phyloP scores from a whole-genome alignment of 2,329 filamentous ascomycete genomes.

The Daldinia sp. region DNA sequence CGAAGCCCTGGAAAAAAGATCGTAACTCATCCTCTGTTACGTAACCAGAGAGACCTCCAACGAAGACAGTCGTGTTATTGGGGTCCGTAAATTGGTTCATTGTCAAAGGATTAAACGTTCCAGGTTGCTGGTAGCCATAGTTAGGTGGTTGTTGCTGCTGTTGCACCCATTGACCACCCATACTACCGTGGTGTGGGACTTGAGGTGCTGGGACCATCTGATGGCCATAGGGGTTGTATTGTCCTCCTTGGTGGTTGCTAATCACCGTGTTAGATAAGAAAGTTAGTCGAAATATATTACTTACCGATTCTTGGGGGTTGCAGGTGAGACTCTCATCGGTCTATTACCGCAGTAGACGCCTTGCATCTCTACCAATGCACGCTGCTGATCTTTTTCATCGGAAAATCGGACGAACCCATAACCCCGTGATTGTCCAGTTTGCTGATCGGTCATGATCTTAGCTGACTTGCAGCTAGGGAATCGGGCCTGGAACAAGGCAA shows the following conservation, averaged over 20 bases:
- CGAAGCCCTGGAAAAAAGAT: conserved; percentile 99
- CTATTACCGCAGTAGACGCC: conserved; percentile 98
- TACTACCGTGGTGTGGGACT: conserved; percentile 54
- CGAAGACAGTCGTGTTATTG: conserved; percentile 99
- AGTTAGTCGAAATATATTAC: conserved; percentile 30
- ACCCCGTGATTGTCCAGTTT: conserved; percentile 95
- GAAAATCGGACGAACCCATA: conserved; percentile 99
- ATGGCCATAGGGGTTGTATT: conserved; percentile 49
- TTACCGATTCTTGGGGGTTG: conserved; percentile 90
- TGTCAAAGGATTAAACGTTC: conserved; percentile 58
- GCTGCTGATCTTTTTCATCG: conserved; percentile 94
- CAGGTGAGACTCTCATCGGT: conserved; percentile 97
- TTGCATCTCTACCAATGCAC: conserved; percentile 96
- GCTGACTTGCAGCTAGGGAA: conserved; percentile 98
- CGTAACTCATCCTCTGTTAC: conserved; percentile 99
- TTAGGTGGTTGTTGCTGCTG: conserved; percentile 52
- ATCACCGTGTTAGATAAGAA: conserved; percentile 12
- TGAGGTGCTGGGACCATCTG: conserved; percentile 52
- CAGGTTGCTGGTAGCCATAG: conserved; percentile 49
- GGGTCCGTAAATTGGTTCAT: conserved; percentile 99
- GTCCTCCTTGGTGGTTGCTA: conserved; percentile 53
- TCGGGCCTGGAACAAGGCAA: conserved; percentile 94
- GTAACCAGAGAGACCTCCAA: conserved; percentile 95
- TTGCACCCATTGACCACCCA: conserved; percentile 50
- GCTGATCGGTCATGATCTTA: conserved; percentile 99